Base-by-base conservation (phyloP, 257 asterid genomes). In the Nicotiana tabacum region DNA sequence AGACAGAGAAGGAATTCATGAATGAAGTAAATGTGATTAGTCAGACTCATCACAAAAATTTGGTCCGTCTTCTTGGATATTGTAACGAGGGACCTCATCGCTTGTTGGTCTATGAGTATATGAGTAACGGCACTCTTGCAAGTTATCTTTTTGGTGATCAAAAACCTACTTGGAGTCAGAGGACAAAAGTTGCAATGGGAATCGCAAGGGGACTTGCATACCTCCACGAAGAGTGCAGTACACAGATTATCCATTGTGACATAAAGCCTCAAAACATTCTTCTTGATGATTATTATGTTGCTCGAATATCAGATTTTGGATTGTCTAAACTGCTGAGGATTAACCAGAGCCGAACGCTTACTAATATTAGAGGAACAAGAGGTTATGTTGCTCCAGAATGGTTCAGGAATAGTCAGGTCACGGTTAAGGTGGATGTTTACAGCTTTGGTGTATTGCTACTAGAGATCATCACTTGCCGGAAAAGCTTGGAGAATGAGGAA, bases 161-260 rank as follows among this genome's bases (percentile, higher is more conserved):
- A 13, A 93, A 58, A 6, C 92, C 91, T 0, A 86, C 82, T 13
- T 93, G 94, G 96, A 85, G 32, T 12, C 81, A 77, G 65, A 90
- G 92, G 89, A 82, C 86, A 7, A 84, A 83, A 37, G 83, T 88
- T 3, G 92, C 91, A 0, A 3, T 74, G 1, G 97, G 91, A 53
- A 62, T 90, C 0, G 90, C 95, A 0, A 82, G 86, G n/a, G 96
- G 93, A 6, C 89, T 92, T 16, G 56, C 85, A 0, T 90, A 92
- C 80, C 68, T 92, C 9, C 96, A 92, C 16, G 93, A 92, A 70
- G 92, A 92, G 15, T 92, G 96, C 64, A 85, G 83, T 84, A 78
- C 87, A 0, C 91, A 90, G 3, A 90, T 92, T 83, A 92, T 92
- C n/a, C 96, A 90, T 30, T 90, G 96, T 9, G 96, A 91, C 60